These are phyloP conservation scores for Albatrellus sp. DNA, from an alignment of 1,284 basidiomycete genomes.

Conservation along the genomic window DNA sequence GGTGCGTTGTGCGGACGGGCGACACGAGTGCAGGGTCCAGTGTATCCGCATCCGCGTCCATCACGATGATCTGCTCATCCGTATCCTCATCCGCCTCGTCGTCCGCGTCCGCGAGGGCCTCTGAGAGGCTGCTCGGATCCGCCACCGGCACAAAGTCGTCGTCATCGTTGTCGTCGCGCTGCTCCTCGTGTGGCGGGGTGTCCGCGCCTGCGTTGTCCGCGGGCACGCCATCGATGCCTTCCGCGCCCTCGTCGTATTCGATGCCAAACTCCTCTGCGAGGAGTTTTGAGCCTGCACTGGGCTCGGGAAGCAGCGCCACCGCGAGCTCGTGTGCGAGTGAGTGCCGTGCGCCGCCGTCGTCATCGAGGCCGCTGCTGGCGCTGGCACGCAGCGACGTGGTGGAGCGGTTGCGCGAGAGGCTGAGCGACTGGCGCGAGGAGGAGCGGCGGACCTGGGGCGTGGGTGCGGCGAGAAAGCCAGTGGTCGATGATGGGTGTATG, in stretches of 20 bases:
- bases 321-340: constrained; percentile 77
- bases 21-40: background rate
- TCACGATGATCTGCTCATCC: background rate
- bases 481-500: constrained; percentile 11
- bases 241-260: constrained; percentile 75
- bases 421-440: constrained; percentile 32
- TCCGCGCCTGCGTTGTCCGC: constrained; percentile 2
- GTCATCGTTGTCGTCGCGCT: too few species aligned
- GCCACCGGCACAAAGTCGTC: too few species aligned
- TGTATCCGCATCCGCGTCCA: constrained; percentile 13
- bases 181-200: background rate
- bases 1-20: background rate
- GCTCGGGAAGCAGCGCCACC: constrained; percentile 72
- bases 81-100: background rate
- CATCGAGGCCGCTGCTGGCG: constrained; percentile 25
- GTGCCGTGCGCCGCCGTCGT: constrained; percentile 34
- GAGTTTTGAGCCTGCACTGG: constrained; percentile 56
- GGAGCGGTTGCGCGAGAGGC: constrained; percentile 28
- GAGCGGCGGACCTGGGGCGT: constrained; percentile 30
- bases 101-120: too few species aligned
- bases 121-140: too few species aligned
- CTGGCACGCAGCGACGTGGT: constrained; percentile 28
- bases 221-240: constrained; percentile 53
- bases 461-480: constrained; percentile 9
- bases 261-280: constrained; percentile 77